phyloP scores from a whole-genome alignment of 805 yeast species.

The Brettanomyces nanus region DNA sequence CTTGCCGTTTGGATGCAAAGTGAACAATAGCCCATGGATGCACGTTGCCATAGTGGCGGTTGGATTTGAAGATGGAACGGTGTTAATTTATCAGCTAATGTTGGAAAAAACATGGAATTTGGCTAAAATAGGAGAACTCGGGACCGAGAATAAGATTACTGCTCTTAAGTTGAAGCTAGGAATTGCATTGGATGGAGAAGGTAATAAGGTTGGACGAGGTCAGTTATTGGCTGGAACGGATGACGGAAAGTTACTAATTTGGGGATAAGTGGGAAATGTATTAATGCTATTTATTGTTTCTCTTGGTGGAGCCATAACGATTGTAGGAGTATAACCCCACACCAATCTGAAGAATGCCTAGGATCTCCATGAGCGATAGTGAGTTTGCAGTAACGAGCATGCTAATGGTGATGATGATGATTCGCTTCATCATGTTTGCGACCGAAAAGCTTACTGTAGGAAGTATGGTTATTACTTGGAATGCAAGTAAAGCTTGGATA shows the following conservation, averaged over 20 bases:
- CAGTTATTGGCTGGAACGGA: conserved; percentile 48
- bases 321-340: not conserved
- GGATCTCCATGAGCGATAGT: conserved; percentile 35
- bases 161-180: conserved; percentile 28
- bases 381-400: conserved; percentile 52
- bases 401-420: conserved; percentile 74
- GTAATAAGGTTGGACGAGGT: conserved; percentile 22
- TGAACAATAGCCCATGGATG: conserved; percentile 5
- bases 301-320: no score
- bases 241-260: no score
- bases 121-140: conserved; percentile 21
- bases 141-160: conserved; percentile 14
- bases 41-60: conserved; percentile 6
- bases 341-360: not conserved
- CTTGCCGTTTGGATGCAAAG: conserved; percentile 1
- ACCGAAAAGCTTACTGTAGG: conserved; percentile 83
- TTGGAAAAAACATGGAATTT: conserved; percentile 13
- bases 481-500: conserved; percentile 71
- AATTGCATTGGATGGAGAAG: conserved; percentile 26
- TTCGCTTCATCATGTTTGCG: conserved; percentile 81
- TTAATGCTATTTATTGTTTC: no score
- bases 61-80: conserved; percentile 5
- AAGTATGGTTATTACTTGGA: conserved; percentile 69
- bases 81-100: conserved; percentile 22
- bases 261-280: no score